These are phyloP conservation scores for Ustilago cynodontis DNA, from an alignment of 1,284 basidiomycete genomes.

Conservation along the genomic window DNA sequence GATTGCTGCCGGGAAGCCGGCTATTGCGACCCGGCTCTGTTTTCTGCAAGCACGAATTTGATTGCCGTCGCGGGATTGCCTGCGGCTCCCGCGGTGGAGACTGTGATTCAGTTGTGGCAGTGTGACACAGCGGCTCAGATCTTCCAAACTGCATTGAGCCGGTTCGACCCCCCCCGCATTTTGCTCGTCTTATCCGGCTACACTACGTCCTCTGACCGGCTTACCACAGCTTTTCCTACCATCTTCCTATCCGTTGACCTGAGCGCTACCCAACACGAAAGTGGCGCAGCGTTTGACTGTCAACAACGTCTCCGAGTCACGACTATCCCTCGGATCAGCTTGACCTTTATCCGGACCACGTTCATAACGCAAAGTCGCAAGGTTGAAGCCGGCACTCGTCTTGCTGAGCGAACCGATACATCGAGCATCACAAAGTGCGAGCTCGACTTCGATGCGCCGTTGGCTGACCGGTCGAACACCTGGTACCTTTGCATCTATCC, in stretches of 20 bases:
- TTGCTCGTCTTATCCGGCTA: background rate
- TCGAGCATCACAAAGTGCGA: background rate
- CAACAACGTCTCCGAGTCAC: background rate
- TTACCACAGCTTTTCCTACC: background rate
- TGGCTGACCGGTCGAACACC: constrained; percentile 17
- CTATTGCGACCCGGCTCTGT: background rate
- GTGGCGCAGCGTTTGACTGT: background rate
- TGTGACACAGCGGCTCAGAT: background rate
- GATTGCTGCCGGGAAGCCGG: background rate
- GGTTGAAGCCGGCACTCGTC: background rate
- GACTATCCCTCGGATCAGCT: background rate
- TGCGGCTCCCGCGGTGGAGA: background rate
- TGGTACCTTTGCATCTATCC: constrained; percentile 3
- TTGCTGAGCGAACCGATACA: background rate
- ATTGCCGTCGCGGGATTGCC: constrained; percentile 2
- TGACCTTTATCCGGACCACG: background rate
- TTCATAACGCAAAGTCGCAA: background rate
- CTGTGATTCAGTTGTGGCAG: background rate
- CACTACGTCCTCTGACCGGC: background rate
- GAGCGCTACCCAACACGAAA: background rate
- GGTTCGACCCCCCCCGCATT: background rate
- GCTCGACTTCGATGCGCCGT: constrained; percentile 27
- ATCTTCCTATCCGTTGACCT: background rate
- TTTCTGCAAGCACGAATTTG: constrained; percentile 1
- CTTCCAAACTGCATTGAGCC: background rate